Evolutionary conservation across 495 filamentous ascomycete species (phyloP).

Genomic region (Echria macrotheca): DNA sequence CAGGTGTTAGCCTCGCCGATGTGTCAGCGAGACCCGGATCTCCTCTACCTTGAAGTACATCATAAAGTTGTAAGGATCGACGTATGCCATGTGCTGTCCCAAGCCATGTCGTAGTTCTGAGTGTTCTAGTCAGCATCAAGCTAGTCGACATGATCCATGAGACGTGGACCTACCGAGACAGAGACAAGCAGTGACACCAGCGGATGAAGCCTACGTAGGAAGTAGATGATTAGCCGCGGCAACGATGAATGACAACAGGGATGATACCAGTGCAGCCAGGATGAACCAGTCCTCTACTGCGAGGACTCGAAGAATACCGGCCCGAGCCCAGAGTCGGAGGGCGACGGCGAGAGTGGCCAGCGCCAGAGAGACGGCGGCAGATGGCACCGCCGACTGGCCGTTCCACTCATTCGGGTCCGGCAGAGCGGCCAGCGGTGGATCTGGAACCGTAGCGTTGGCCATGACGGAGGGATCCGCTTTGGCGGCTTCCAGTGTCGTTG

Average conservation of each 20-base stretch:
- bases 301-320: constrained; percentile 3
- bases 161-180: background rate
- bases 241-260: too few relatives aligned
- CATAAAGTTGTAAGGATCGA: background rate
- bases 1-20: background rate
- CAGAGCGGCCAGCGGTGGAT: background rate
- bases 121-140: background rate
- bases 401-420: constrained; percentile 4
- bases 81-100: background rate
- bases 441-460: background rate
- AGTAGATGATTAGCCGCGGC: too few relatives aligned
- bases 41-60: background rate
- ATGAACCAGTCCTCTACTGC: constrained; percentile 11
- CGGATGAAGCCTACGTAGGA: too few relatives aligned
- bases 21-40: background rate
- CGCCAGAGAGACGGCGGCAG: background rate
- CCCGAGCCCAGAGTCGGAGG: constrained; percentile 6
- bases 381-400: background rate
- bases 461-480: too few relatives aligned
- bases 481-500: too few relatives aligned
- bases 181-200: background rate
- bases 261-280: background rate
- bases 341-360: background rate
- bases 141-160: background rate
- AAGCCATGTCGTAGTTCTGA: background rate